Percentiles rank a stretch among this genome's conserved stretches.
phyloP scores from a whole-genome alignment of 2,329 filamentous ascomycete genomes.

The Sarocladium strictum region DNA sequence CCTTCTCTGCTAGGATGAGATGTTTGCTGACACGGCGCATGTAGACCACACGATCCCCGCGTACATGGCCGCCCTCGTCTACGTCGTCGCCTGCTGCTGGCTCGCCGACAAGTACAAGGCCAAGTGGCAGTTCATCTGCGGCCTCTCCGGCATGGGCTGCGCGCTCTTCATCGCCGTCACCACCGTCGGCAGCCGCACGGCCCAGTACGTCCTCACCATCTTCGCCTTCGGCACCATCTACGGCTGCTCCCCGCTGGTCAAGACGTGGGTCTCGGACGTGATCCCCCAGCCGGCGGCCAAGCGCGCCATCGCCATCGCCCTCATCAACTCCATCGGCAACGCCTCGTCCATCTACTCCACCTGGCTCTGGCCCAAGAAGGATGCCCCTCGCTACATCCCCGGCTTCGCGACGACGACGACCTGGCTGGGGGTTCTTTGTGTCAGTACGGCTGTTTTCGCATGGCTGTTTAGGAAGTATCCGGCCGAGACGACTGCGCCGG shows the following conservation, averaged over 20 bases:
- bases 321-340: constrained; percentile 11
- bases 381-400: constrained; percentile 10
- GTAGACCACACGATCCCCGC: constrained; percentile 20
- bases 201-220: constrained; percentile 19
- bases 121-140: constrained; percentile 22
- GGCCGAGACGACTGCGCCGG: background rate
- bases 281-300: constrained; percentile 16
- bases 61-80: constrained; percentile 20
- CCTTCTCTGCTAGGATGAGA: too few relatives aligned
- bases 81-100: constrained; percentile 19
- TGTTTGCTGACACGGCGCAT: too few relatives aligned
- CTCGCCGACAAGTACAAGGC: constrained; percentile 19
- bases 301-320: constrained; percentile 10
- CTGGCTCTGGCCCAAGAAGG: constrained; percentile 11
- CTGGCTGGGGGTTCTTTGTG: constrained; percentile 14
- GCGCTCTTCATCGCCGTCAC: constrained; percentile 19
- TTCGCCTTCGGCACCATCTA: constrained; percentile 23
- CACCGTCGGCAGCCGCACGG: constrained; percentile 12
- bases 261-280: constrained; percentile 17
- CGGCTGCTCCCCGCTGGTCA: constrained; percentile 19
- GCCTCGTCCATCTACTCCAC: constrained; percentile 11
- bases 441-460: constrained; percentile 11
- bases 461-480: constrained; percentile 15
- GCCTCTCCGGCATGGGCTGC: constrained; percentile 17
- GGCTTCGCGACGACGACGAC: constrained; percentile 14